These are phyloP conservation scores for Teratosphaeria zuluensis DNA, from an alignment of 2,329 filamentous ascomycete species.

Conservation along the genomic window DNA sequence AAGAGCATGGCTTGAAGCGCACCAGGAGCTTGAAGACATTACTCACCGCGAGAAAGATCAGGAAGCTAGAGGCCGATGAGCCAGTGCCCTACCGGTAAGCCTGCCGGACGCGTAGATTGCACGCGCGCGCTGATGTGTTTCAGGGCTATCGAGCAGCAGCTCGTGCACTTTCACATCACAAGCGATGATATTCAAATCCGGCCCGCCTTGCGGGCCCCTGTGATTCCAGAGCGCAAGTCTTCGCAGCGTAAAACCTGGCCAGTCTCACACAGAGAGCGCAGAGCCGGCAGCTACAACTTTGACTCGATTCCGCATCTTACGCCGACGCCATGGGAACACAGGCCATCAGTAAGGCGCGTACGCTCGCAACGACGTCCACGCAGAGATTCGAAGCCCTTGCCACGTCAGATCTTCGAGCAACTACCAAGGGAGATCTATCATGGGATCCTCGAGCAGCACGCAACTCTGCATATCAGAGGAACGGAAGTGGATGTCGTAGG, in stretches of 20 bases:
- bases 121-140: neutral
- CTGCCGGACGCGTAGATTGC: neutral
- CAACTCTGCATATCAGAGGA: conserved; percentile 31
- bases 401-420: conserved; percentile 32
- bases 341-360: conserved; percentile 13
- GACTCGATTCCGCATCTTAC: conserved; percentile 16
- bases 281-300: conserved; percentile 7
- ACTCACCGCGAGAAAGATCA: neutral
- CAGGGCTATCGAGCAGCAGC: conserved; percentile 14
- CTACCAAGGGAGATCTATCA: conserved; percentile 47
- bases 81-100: conserved; percentile 12
- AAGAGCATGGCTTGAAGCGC: conserved; percentile 1
- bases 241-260: conserved; percentile 13
- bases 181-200: conserved; percentile 12
- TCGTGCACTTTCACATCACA: conserved; percentile 16
- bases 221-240: neutral
- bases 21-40: conserved; percentile 6
- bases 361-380: conserved; percentile 1
- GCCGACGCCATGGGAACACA: conserved; percentile 31
- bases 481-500: conserved; percentile 41
- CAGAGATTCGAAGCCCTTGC: conserved; percentile 9
- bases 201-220: conserved; percentile 1
- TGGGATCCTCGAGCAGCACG: conserved; percentile 43
- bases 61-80: conserved; percentile 8
- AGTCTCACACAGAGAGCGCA: conserved; percentile 1